Evolutionary conservation across 2,329 filamentous ascomycete genomes (phyloP).

Genomic region (Aspergillus latus): DNA sequence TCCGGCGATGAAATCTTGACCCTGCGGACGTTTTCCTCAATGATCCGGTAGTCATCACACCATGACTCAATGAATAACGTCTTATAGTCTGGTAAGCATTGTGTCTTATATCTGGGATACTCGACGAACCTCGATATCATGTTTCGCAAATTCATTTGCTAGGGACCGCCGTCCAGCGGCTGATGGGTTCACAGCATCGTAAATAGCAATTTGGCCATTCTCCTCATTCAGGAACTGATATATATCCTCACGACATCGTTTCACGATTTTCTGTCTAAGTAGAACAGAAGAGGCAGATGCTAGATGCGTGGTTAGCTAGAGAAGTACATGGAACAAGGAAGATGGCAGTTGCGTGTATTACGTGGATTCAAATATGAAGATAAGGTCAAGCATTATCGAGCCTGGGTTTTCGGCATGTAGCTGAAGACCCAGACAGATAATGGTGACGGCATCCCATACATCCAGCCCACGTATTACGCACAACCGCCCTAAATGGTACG

Average conservation of each 20-base stretch:
- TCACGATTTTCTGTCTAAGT: constrained; percentile 92
- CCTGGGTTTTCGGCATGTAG: neutral
- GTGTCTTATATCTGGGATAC: neutral
- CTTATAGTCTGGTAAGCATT: constrained; percentile 25
- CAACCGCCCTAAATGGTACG: constrained; percentile 6
- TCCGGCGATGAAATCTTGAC: constrained; percentile 98
- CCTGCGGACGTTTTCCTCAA: constrained; percentile 93
- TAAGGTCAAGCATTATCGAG: neutral
- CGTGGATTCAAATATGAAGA: neutral
- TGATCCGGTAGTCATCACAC: constrained; percentile 88
- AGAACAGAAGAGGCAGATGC: constrained; percentile 88
- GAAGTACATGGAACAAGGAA: neutral
- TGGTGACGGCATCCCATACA: neutral
- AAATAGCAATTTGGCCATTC: constrained; percentile 97
- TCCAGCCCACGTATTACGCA: neutral
- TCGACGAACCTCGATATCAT: constrained; percentile 75
- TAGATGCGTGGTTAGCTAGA: constrained; percentile 26
- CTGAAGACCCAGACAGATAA: neutral
- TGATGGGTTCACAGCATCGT: constrained; percentile 94
- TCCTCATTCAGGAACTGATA: constrained; percentile 95
- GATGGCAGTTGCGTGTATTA: no score
- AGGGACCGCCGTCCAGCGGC: constrained; percentile 77
- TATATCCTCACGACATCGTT: constrained; percentile 96
- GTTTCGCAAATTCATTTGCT: constrained; percentile 96
- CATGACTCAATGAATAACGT: constrained; percentile 96